phyloP scores from a whole-genome alignment of 1,139 yeast species.

The Pichia sp. region DNA sequence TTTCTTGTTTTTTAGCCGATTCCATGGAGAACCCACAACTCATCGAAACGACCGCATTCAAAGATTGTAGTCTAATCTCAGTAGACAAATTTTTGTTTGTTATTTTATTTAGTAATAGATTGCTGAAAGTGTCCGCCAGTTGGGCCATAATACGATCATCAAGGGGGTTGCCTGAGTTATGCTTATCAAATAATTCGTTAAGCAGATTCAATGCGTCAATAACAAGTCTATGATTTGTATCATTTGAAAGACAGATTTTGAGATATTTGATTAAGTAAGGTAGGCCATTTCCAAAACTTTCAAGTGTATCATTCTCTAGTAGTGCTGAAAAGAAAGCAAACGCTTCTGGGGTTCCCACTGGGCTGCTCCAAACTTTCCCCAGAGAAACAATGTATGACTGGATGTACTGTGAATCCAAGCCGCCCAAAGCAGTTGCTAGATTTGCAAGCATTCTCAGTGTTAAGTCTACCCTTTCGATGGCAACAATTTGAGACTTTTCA shows the following conservation, averaged over 20 bases:
- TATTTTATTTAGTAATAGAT: conserved; percentile 35
- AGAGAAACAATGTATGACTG: conserved; percentile 21
- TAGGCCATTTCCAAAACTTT: conserved; percentile 31
- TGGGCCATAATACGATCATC: conserved; percentile 6
- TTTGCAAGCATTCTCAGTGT: conserved; percentile 13
- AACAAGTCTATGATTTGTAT: conserved; percentile 47
- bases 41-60: conserved; percentile 37
- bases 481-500: not conserved
- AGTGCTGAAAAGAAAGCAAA: conserved; percentile 33
- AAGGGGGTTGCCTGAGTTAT: conserved; percentile 19
- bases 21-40: conserved; percentile 25
- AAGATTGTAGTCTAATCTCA: conserved; percentile 49
- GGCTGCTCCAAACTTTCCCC: conserved; percentile 19
- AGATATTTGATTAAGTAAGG: conserved; percentile 36
- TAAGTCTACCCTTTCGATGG: conserved; percentile 6
- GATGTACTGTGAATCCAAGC: conserved; percentile 23
- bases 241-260: conserved; percentile 39
- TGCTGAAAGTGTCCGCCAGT: conserved; percentile 14
- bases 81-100: conserved; percentile 43
- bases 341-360: conserved; percentile 28
- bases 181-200: conserved; percentile 35
- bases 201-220: conserved; percentile 48
- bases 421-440: conserved; percentile 25
- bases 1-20: not conserved
- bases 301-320: conserved; percentile 29